Percentiles rank a stretch among this genome's conserved stretches.
These are phyloP conservation scores for Candida golubevii DNA, from an alignment of 805 yeast genomes.

Conservation along the genomic window DNA sequence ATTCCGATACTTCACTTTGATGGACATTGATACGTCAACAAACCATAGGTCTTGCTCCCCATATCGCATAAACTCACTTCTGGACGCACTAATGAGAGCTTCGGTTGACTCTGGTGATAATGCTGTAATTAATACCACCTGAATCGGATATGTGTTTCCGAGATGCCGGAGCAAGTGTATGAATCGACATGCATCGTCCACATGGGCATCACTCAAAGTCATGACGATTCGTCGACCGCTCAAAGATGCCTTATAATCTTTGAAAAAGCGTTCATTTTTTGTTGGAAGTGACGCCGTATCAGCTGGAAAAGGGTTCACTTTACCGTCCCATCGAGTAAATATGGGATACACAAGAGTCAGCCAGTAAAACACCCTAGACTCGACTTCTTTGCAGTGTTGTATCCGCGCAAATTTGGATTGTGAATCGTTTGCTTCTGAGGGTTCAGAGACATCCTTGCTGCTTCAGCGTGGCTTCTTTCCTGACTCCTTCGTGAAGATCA, in stretches of 20 bases:
- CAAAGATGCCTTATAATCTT: slow-evolving; percentile 18
- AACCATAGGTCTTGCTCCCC: slow-evolving; percentile 39
- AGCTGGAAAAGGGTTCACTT: slow-evolving; percentile 8
- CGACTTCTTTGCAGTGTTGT: slow-evolving; percentile 5
- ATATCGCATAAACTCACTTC: slow-evolving; percentile 9
- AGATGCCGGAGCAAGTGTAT: slow-evolving; percentile 27
- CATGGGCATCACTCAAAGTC: slow-evolving; percentile 28
- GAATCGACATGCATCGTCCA: slow-evolving; percentile 25
- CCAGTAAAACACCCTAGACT: slow-evolving; percentile 15
- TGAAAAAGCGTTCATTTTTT: slow-evolving; percentile 20
- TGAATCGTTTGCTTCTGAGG: no score
- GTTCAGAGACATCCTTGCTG: no score
- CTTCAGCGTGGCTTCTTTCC: no score
- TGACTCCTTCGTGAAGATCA: no score
- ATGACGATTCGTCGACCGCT: slow-evolving; percentile 39
- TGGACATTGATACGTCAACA: slow-evolving; percentile 24
- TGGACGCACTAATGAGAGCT: slow-evolving; percentile 10
- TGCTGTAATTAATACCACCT: slow-evolving; percentile 27
- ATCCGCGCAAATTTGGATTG: no score
- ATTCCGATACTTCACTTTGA: slow-evolving; percentile 19
- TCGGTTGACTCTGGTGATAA: slow-evolving; percentile 9
- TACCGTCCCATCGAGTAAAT: slow-evolving; percentile 13
- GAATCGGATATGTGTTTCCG: slow-evolving; percentile 37
- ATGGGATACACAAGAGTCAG: slow-evolving; percentile 13
- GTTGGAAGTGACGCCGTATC: neutral